These are phyloP conservation scores for Viola pubescens DNA, from an alignment of 441 rosid genomes.

Conservation along the genomic window DNA sequence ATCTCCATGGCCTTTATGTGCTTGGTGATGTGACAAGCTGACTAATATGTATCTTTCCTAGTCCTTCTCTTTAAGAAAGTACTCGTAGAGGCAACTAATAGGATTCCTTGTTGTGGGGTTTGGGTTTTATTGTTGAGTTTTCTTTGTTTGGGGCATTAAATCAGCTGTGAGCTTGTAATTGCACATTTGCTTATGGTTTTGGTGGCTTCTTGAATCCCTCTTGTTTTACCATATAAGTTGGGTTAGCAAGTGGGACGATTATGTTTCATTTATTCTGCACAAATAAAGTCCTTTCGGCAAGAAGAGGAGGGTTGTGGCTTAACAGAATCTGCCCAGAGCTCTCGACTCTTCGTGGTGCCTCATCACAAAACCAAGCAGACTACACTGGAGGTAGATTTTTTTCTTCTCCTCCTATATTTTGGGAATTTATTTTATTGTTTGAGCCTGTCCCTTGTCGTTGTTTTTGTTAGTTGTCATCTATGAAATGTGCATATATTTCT, in stretches of 20 bases:
- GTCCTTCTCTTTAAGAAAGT: background rate
- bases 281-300: slow-evolving; percentile 21
- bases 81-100: slow-evolving; percentile 25
- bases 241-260: slow-evolving; percentile 21
- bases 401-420: slow-evolving; percentile 3
- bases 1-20: slow-evolving; percentile 27
- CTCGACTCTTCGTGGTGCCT: slow-evolving; percentile 25
- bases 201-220: slow-evolving; percentile 17
- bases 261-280: slow-evolving; percentile 5
- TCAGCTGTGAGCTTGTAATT: slow-evolving; percentile 28
- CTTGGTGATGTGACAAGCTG: slow-evolving; percentile 28
- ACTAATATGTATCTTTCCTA: background rate
- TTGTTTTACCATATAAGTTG: slow-evolving; percentile 9
- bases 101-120: slow-evolving; percentile 28
- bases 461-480: slow-evolving; percentile 12
- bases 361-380: slow-evolving; percentile 25
- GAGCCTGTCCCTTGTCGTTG: background rate
- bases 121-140: slow-evolving; percentile 33
- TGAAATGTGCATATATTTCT: slow-evolving; percentile 18
- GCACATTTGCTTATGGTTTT: slow-evolving; percentile 24
- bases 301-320: slow-evolving; percentile 23
- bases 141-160: slow-evolving; percentile 32
- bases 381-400: slow-evolving; percentile 31
- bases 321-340: slow-evolving; percentile 19
- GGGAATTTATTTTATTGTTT: slow-evolving; percentile 5